Base-by-base conservation (phyloP, 345 rosid species). In the Acer negundo region DNA sequence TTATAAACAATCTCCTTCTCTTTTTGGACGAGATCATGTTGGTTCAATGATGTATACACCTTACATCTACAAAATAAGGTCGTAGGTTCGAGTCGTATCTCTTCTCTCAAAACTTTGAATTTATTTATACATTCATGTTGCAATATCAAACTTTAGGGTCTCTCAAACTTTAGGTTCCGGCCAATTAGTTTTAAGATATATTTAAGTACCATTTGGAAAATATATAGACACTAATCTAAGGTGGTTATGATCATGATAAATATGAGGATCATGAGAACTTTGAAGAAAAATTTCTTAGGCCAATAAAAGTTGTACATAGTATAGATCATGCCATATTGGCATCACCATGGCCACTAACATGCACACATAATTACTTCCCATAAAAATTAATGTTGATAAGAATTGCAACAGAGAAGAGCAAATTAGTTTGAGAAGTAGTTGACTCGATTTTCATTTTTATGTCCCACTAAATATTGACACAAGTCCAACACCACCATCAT, bases 381-480 rank as follows among this genome's bases (percentile, higher is more conserved):
- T 6, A 8, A 17, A 1, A 10, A n/a, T 19, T 35, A 10, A 26
- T 31, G 22, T 55, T 70, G 49, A 78, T 61, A 56, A 75, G 49
- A 28, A 72, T 35, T 35, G 62, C 56, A 79, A 59, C 38, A 69
- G 10, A 59, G 63, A 59, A 20, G 23, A 59, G 3, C 1, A 13
- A 61, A 20, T 72, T 13, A 38, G 59, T 35, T 35, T 35, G 38
- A 35, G 31, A 35, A 22, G 75, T 69, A 53, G 81, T 82, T 82
- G 84, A 81, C 84, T 62, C 22, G 8, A 0, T 23, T 51, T 58
- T 62, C 26, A 42, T 38, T 73, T 75, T 75, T 66, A 69, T 69
- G 79, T 86, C 75, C 75, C 93, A 88, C 88, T 88, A 59, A 82
- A 75, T 64, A 73, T 84, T 81, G 88, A 86, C 88, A 70, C 77